A percentile compares a stretch with the other conserved stretches of the same genome.
Evolutionary conservation across 345 rosid species (phyloP).

Genomic region (Pistacia atlantica): DNA sequence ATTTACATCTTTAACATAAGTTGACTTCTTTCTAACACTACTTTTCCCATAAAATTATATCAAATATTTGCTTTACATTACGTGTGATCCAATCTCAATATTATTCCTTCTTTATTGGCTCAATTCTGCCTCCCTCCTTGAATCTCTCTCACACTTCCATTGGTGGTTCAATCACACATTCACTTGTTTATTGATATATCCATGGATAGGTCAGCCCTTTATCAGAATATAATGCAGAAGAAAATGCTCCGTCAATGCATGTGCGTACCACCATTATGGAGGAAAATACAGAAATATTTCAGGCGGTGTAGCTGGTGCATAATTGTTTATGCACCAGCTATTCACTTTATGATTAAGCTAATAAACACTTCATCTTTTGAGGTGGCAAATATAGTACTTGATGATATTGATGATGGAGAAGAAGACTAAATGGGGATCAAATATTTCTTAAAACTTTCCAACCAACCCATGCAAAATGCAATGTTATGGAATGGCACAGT

Average conservation of each 20-base stretch:
- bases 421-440: too few species aligned
- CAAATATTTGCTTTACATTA: neutral
- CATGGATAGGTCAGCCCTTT: neutral
- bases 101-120: too few species aligned
- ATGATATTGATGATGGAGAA: neutral
- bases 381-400: neutral
- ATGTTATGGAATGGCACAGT: neutral
- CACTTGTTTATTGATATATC: neutral
- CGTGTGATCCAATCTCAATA: constrained; percentile 5
- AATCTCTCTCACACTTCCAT: neutral
- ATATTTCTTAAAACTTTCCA: neutral
- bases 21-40: neutral
- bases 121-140: too few species aligned
- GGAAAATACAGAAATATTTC: too few species aligned
- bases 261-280: too few species aligned
- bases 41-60: neutral
- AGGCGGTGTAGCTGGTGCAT: too few species aligned
- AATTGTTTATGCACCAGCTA: too few species aligned
- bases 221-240: neutral
- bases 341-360: too few species aligned
- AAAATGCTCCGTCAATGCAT: too few species aligned
- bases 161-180: neutral
- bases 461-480: constrained; percentile 2
- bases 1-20: neutral
- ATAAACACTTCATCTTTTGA: neutral